phyloP scores from a whole-genome alignment of 257 asterid genomes.

The Marsdenia floribunda region DNA sequence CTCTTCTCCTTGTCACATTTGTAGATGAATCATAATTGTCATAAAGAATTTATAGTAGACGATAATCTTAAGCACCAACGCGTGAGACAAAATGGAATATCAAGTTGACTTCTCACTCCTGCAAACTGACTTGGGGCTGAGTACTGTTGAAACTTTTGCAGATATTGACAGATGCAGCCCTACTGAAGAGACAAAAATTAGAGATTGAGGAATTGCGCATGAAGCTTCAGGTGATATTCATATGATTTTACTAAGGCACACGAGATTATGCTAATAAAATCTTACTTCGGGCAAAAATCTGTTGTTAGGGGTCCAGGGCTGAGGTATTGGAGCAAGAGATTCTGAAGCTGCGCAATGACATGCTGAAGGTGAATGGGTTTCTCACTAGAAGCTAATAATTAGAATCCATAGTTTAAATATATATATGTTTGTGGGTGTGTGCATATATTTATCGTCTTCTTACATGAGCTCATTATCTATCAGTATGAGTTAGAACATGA shows the following conservation, averaged over 20 bases:
- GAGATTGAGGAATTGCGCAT: conserved; percentile 84
- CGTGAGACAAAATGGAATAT: neutral
- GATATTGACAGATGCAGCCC: conserved; percentile 95
- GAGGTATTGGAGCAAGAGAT: conserved; percentile 91
- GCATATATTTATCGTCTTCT: neutral
- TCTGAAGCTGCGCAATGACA: conserved; percentile 85
- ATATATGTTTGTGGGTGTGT: no score
- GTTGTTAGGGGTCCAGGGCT: conserved; percentile 77
- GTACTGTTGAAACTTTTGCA: conserved; percentile 28
- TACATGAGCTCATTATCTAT: conserved; percentile 18
- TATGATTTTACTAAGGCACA: conserved; percentile 12
- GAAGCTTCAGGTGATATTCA: conserved; percentile 72
- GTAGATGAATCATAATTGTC: neutral
- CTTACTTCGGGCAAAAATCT: conserved; percentile 3
- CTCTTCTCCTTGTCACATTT: neutral
- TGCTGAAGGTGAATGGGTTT: conserved; percentile 64
- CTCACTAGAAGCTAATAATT: neutral
- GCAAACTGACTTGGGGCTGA: conserved; percentile 13
- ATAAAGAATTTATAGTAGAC: neutral
- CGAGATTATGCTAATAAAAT: neutral
- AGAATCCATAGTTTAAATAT: neutral
- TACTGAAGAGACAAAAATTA: conserved; percentile 76
- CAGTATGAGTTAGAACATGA: conserved; percentile 86
- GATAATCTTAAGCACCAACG: neutral
- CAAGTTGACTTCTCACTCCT: neutral